phyloP scores from a whole-genome alignment of 768 basidiomycete genomes.

The Naematelia encephala region DNA sequence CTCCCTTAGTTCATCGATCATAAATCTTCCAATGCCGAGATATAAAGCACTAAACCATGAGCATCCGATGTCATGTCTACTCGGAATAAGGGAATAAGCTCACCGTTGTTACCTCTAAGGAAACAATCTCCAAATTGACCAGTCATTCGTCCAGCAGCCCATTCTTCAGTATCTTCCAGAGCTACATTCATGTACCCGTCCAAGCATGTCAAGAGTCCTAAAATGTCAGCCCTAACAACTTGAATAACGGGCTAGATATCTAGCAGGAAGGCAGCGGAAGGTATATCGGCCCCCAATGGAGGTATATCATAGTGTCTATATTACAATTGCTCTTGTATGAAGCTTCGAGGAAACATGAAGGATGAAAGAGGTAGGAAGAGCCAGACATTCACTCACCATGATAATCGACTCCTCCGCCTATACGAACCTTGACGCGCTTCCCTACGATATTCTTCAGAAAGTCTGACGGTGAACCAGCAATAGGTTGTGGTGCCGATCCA shows the following conservation, averaged over 20 bases:
- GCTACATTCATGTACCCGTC: conserved; percentile 99
- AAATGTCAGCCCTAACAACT: not conserved
- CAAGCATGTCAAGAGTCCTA: conserved; percentile 87
- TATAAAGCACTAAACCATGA: conserved; percentile 39
- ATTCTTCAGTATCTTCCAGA: conserved; percentile 93
- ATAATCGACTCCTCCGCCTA: conserved; percentile 91
- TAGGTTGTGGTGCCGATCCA: not conserved
- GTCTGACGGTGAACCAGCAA: conserved; percentile 78
- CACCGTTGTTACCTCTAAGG: conserved; percentile 56
- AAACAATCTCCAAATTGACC: conserved; percentile 94
- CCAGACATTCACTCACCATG: conserved; percentile 60
- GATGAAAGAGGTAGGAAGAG: not conserved
- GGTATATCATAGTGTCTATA: no score
- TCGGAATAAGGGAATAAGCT: conserved; percentile 9
- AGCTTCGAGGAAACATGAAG: not conserved
- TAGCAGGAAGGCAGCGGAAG: no score
- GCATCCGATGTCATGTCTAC: not conserved
- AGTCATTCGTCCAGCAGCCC: conserved; percentile 79
- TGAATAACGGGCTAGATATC: no score
- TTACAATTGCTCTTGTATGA: no score
- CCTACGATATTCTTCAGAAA: conserved; percentile 94
- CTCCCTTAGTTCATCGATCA: no score
- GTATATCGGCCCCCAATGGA: no score
- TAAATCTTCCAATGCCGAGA: conserved; percentile 47
- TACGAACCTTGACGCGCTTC: conserved; percentile 86